Percentiles rank a stretch among this genome's conserved stretches.
phyloP scores from a whole-genome alignment of 1,139 yeast species.

The Sugiyamaella xylanicola region DNA sequence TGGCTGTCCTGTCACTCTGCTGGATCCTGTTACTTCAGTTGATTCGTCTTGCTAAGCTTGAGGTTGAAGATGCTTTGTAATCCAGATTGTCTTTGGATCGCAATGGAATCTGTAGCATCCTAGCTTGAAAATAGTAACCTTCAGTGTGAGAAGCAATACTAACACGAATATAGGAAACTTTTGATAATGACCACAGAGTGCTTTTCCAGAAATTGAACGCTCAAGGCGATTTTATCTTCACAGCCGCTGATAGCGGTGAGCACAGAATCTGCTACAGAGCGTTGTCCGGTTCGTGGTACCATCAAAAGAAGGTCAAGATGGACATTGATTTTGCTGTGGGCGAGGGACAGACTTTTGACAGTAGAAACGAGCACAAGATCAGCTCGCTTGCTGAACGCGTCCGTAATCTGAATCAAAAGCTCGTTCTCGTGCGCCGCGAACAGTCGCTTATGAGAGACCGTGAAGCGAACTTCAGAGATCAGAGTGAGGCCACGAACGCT shows the following conservation, averaged over 20 bases:
- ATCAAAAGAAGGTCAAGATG: constrained; percentile 51
- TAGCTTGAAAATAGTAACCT: background rate
- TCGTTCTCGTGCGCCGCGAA: constrained; percentile 61
- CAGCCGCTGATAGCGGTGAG: constrained; percentile 71
- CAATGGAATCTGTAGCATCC: too few relatives aligned
- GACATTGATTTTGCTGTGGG: constrained; percentile 56
- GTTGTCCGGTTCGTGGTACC: constrained; percentile 61
- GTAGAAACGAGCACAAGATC: constrained; percentile 53
- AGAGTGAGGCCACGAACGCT: constrained; percentile 65
- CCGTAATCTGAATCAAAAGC: constrained; percentile 54
- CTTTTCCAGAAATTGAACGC: constrained; percentile 64
- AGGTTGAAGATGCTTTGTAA: too few relatives aligned
- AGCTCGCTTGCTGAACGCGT: constrained; percentile 56
- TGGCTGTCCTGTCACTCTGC: background rate
- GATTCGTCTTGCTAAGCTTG: too few relatives aligned
- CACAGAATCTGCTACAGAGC: constrained; percentile 74
- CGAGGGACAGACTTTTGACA: constrained; percentile 54
- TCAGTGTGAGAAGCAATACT: too few relatives aligned
- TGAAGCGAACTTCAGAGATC: constrained; percentile 68
- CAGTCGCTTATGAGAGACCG: constrained; percentile 69
- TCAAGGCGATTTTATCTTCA: constrained; percentile 65
- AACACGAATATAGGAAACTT: constrained; percentile 54
- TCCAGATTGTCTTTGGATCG: too few relatives aligned
- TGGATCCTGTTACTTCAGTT: too few relatives aligned
- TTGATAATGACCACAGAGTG: constrained; percentile 68